Percentiles rank a stretch among this genome's conserved stretches.
Evolutionary conservation across 2,329 filamentous ascomycete genomes (phyloP).

Genomic region (Fusarium brachygibbosum): DNA sequence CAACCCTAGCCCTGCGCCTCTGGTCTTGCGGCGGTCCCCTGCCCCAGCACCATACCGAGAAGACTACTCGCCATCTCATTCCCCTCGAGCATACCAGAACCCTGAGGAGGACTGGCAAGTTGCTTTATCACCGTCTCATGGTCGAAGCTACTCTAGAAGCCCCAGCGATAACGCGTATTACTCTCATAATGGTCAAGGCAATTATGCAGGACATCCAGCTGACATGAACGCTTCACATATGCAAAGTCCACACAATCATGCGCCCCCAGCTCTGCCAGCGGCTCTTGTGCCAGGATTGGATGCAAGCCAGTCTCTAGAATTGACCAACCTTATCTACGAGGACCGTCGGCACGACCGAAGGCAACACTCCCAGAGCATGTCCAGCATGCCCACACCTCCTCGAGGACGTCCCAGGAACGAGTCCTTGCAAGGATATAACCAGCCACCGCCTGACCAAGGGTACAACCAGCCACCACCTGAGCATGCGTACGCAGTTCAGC

Average conservation of each 20-base stretch:
- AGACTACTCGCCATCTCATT: constrained; percentile 45
- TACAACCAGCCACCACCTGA: constrained; percentile 41
- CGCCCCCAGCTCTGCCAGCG: constrained; percentile 64
- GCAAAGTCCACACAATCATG: constrained; percentile 56
- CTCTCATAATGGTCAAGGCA: constrained; percentile 50
- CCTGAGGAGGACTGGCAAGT: constrained; percentile 46
- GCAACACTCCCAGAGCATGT: constrained; percentile 58
- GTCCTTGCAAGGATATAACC: constrained; percentile 46
- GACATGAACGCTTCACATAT: constrained; percentile 56
- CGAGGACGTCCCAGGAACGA: constrained; percentile 56
- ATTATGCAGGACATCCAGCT: constrained; percentile 51
- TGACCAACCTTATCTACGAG: constrained; percentile 69
- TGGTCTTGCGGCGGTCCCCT: constrained; percentile 57
- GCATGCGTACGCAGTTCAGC: constrained; percentile 56
- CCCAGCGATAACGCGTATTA: constrained; percentile 50
- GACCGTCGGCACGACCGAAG: constrained; percentile 64
- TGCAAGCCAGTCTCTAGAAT: constrained; percentile 66
- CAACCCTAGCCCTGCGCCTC: constrained; percentile 59
- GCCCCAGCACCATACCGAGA: constrained; percentile 43
- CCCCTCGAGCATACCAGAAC: constrained; percentile 40
- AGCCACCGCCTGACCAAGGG: constrained; percentile 40
- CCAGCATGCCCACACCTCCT: constrained; percentile 57
- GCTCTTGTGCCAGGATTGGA: constrained; percentile 74
- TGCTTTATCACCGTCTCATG: constrained; percentile 51
- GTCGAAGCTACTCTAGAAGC: constrained; percentile 55